phyloP scores from a whole-genome alignment of 2,329 filamentous ascomycete genomes.

The Biscogniauxia sp. region DNA sequence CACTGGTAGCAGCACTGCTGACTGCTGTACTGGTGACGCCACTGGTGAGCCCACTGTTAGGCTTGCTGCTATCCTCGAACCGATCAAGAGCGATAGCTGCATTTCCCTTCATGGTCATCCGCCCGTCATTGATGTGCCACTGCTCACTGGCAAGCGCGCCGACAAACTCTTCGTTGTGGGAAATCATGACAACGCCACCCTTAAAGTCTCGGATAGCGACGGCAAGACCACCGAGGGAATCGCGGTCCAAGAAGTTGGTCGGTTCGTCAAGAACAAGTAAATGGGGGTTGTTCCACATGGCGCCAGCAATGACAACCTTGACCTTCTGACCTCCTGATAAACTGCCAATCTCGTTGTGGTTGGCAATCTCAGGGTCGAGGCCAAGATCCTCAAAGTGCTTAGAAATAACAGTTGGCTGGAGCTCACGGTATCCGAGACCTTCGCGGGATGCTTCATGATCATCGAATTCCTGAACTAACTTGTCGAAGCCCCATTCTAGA shows the following conservation, averaged over 20 bases:
- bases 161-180: conserved; percentile 98
- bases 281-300: conserved; percentile 99
- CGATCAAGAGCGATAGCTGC: conserved; percentile 72
- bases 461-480: conserved; percentile 96
- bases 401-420: conserved; percentile 89
- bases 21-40: conserved; percentile 43
- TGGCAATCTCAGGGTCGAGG: conserved; percentile 94
- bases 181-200: conserved; percentile 98
- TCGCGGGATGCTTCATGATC: conserved; percentile 98
- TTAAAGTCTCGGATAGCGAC: conserved; percentile 98
- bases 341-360: conserved; percentile 97
- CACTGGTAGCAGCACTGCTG: conserved; percentile 58
- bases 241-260: conserved; percentile 98
- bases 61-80: conserved; percentile 69
- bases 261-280: conserved; percentile 96
- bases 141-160: conserved; percentile 94
- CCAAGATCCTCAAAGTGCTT: conserved; percentile 98
- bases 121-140: conserved; percentile 88
- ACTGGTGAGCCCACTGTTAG: conserved; percentile 45
- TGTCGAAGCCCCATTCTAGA: conserved; percentile 79
- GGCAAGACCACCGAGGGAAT: conserved; percentile 94
- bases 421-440: conserved; percentile 90
- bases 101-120: conserved; percentile 79
- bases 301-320: conserved; percentile 94
- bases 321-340: conserved; percentile 97